These are phyloP conservation scores for Aureobasidium sp. DNA, from an alignment of 2,329 filamentous ascomycete species.

Conservation along the genomic window DNA sequence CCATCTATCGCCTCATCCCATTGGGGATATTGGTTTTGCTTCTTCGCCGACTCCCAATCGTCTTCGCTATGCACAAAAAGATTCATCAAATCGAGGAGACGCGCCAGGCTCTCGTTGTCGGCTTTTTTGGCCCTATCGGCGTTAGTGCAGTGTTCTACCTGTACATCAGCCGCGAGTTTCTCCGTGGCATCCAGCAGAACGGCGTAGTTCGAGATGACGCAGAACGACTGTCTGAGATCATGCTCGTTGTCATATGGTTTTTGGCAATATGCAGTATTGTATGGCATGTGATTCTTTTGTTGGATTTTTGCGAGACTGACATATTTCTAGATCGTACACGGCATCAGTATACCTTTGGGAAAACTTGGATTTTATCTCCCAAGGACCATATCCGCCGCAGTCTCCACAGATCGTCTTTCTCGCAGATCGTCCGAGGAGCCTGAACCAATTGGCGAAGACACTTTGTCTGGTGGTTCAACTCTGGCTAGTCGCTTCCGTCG, in stretches of 20 bases:
- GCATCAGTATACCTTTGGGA: constrained; percentile 70
- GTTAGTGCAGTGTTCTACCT: constrained; percentile 88
- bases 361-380: constrained; percentile 59
- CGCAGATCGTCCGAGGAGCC: constrained; percentile 22
- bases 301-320: constrained; percentile 1
- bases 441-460: constrained; percentile 20
- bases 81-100: constrained; percentile 73
- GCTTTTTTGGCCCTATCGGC: constrained; percentile 89
- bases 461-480: neutral
- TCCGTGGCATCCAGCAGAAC: constrained; percentile 52
- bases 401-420: constrained; percentile 37
- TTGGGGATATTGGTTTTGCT: constrained; percentile 71
- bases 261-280: constrained; percentile 75
- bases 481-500: constrained; percentile 12
- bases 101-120: constrained; percentile 74
- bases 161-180: constrained; percentile 71
- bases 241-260: constrained; percentile 78
- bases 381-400: constrained; percentile 51
- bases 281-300: constrained; percentile 21
- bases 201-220: constrained; percentile 60
- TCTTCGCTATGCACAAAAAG: constrained; percentile 64
- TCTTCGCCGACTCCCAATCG: constrained; percentile 68
- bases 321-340: constrained; percentile 59
- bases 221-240: constrained; percentile 55
- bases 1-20: constrained; percentile 64